These are phyloP conservation scores for Miamiensis avidus DNA, from an alignment of 169 alveolate species.

Conservation along the genomic window DNA sequence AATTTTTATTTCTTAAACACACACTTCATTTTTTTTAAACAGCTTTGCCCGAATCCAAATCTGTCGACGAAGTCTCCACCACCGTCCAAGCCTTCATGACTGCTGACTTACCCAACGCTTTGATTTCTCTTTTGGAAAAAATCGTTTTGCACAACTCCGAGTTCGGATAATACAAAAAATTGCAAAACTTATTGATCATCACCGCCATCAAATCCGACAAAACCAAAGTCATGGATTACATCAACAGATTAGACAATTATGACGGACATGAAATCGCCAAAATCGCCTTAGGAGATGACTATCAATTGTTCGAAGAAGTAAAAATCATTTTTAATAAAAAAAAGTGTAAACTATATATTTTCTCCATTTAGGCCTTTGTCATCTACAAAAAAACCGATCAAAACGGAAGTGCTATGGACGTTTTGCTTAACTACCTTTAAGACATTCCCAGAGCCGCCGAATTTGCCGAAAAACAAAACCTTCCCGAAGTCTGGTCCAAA, in stretches of 20 bases:
- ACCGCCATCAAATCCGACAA: slow-evolving; percentile 95
- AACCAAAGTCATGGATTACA: slow-evolving; percentile 93
- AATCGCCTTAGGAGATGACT: slow-evolving; percentile 89
- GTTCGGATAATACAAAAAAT: slow-evolving; percentile 95
- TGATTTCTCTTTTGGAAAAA: slow-evolving; percentile 95
- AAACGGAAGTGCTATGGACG: slow-evolving; percentile 97
- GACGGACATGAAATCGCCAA: slow-evolving; percentile 97
- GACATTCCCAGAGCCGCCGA: slow-evolving; percentile 87
- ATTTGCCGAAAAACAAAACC: slow-evolving; percentile 79
- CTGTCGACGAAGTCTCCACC: slow-evolving; percentile 96
- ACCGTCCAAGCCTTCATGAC: slow-evolving; percentile 98
- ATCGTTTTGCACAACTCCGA: slow-evolving; percentile 96
- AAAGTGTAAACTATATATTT: slow-evolving; percentile 89
- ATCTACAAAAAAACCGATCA: too few species aligned
- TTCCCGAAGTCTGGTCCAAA: slow-evolving; percentile 93
- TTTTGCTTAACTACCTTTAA: slow-evolving; percentile 83
- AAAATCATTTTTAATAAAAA: slow-evolving; percentile 91
- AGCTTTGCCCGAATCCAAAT: slow-evolving; percentile 96
- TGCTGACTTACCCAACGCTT: slow-evolving; percentile 94
- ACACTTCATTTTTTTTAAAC: too few species aligned
- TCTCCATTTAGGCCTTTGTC: too few species aligned
- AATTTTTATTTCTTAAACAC: too few species aligned
- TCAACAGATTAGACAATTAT: slow-evolving; percentile 96
- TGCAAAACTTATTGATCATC: slow-evolving; percentile 93
- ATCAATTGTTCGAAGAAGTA: slow-evolving; percentile 94